These are phyloP conservation scores for Yamadazyma membranifaciens DNA, from an alignment of 1,139 yeast genomes.

Conservation along the genomic window DNA sequence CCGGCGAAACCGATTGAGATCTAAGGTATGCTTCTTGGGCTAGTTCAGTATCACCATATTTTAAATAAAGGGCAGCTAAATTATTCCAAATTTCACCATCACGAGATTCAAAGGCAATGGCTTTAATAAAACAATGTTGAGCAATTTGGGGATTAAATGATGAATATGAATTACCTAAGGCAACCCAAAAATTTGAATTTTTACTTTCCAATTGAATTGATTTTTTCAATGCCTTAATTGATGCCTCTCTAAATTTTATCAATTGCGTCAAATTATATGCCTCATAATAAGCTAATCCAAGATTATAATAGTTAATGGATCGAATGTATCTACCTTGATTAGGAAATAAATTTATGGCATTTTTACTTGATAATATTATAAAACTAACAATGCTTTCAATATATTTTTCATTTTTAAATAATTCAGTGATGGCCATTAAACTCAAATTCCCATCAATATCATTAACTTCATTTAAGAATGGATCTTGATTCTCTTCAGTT, in stretches of 20 bases:
- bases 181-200: constrained; percentile 76
- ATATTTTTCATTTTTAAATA: constrained; percentile 15
- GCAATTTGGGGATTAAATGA: constrained; percentile 66
- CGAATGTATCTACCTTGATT: constrained; percentile 47
- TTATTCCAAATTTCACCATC: constrained; percentile 78
- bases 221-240: constrained; percentile 58
- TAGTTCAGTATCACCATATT: constrained; percentile 64
- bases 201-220: constrained; percentile 71
- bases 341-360: constrained; percentile 30
- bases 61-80: constrained; percentile 73
- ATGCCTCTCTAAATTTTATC: constrained; percentile 33
- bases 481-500: constrained; percentile 40
- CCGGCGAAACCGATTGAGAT: constrained; percentile 83
- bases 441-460: constrained; percentile 10
- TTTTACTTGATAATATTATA: constrained; percentile 28
- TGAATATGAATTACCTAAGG: constrained; percentile 70
- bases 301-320: constrained; percentile 64
- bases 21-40: constrained; percentile 73
- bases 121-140: constrained; percentile 91
- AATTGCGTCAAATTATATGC: constrained; percentile 37
- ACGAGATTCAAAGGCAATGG: constrained; percentile 65
- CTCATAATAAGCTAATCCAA: constrained; percentile 65
- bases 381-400: constrained; percentile 22
- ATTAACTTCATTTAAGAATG: constrained; percentile 26
- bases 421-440: constrained; percentile 12